These are phyloP conservation scores for Cupressus sempervirens DNA, from an alignment of 75 land plant genomes.

Conservation along the genomic window DNA sequence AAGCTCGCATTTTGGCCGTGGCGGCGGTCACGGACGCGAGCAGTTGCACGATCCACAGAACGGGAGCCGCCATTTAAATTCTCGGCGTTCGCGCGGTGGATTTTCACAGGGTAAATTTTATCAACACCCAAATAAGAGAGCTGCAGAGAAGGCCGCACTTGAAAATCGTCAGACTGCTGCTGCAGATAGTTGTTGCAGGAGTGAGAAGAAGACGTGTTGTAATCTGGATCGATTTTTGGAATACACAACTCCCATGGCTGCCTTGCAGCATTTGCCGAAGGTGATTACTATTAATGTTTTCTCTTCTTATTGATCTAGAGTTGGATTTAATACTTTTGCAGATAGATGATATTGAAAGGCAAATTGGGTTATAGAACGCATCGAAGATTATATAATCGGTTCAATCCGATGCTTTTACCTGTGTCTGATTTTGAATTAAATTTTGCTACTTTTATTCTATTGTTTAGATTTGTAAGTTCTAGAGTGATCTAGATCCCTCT, in stretches of 20 bases:
- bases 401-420: background rate
- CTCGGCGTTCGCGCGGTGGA: background rate
- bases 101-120: background rate
- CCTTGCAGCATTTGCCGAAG: conserved; percentile 53
- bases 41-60: background rate
- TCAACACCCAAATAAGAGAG: background rate
- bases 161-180: background rate
- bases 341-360: background rate
- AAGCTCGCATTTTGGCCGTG: background rate
- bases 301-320: background rate
- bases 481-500: too few relatives aligned
- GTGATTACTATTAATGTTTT: conserved; percentile 15
- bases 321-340: background rate
- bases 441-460: background rate
- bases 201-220: conserved; percentile 11
- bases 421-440: background rate
- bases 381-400: background rate
- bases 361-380: background rate
- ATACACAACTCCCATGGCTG: conserved; percentile 44
- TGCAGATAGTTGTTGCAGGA: conserved; percentile 1
- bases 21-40: background rate
- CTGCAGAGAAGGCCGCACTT: background rate
- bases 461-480: background rate
- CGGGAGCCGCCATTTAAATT: background rate
- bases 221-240: conserved; percentile 58